phyloP scores from a whole-genome alignment of 2,329 filamentous ascomycete genomes.

The Claviceps monticola region DNA sequence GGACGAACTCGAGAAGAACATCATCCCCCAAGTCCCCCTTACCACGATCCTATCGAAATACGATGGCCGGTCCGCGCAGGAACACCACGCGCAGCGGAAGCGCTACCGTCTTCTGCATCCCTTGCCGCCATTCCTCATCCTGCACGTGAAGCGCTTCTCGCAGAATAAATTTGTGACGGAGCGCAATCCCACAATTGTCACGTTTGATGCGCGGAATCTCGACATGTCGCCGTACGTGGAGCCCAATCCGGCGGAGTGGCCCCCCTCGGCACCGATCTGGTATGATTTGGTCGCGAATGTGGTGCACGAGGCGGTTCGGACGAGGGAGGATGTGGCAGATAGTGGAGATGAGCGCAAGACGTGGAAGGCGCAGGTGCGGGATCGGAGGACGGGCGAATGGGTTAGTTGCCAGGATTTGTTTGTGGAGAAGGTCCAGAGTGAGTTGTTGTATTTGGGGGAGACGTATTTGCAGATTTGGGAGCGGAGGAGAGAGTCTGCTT shows the following conservation, averaged over 20 bases:
- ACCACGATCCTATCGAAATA: constrained; percentile 80
- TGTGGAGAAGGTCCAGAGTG: constrained; percentile 77
- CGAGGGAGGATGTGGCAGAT: constrained; percentile 72
- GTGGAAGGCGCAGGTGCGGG: constrained; percentile 84
- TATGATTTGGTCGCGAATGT: constrained; percentile 97
- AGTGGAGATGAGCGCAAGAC: constrained; percentile 77
- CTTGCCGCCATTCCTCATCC: constrained; percentile 76
- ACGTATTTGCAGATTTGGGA: constrained; percentile 97
- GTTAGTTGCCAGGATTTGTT: constrained; percentile 87
- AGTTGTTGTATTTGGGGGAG: constrained; percentile 85
- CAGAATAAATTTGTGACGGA: constrained; percentile 94
- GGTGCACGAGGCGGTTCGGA: constrained; percentile 68
- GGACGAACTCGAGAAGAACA: constrained; percentile 85
- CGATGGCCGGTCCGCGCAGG: constrained; percentile 75
- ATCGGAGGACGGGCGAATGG: constrained; percentile 76
- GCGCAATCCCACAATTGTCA: constrained; percentile 95
- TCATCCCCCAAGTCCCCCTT: constrained; percentile 85
- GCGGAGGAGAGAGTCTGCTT: constrained; percentile 39
- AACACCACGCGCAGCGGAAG: constrained; percentile 76
- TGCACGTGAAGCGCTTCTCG: constrained; percentile 95
- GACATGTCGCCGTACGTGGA: constrained; percentile 88
- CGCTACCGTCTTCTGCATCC: constrained; percentile 84
- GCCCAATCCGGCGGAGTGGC: constrained; percentile 59
- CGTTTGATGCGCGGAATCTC: constrained; percentile 70
- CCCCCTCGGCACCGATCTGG: constrained; percentile 68